phyloP scores from a whole-genome alignment of 768 basidiomycete species.

The Lentinula raphanica region DNA sequence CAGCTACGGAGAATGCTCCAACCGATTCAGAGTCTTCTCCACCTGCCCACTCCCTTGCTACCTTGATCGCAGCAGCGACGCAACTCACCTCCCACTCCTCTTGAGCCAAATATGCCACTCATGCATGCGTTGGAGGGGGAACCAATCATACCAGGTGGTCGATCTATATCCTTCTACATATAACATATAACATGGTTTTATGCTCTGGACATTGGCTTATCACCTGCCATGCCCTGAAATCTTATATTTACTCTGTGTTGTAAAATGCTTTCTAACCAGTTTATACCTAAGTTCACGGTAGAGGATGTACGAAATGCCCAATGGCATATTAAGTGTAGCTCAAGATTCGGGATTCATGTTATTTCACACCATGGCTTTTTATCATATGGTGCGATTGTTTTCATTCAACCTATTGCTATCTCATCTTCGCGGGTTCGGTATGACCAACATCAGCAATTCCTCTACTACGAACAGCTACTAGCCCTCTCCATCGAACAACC shows the following conservation, averaged over 20 bases:
- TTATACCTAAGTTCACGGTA: no score
- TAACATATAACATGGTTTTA: background rate
- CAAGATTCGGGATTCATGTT: no score
- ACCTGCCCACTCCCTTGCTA: background rate
- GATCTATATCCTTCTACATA: background rate
- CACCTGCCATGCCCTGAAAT: no score
- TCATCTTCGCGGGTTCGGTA: no score
- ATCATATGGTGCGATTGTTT: no score
- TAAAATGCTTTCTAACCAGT: background rate
- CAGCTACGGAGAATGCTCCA: background rate
- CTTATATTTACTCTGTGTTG: background rate
- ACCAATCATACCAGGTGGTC: no score
- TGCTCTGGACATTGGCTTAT: background rate
- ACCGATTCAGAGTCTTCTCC: background rate
- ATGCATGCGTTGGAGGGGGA: background rate
- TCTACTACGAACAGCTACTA: no score
- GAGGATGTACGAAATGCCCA: background rate
- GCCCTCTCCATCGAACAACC: no score
- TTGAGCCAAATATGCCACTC: background rate
- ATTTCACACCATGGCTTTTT: no score
- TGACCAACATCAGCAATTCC: no score
- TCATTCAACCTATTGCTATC: no score
- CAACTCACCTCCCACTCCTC: background rate
- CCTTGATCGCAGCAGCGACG: conserved; percentile 4
- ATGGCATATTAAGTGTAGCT: no score